Percentiles rank a stretch among this genome's conserved stretches.
These are phyloP conservation scores for Neofusicoccum sp. DNA, from an alignment of 2,329 filamentous ascomycete species.

Conservation along the genomic window DNA sequence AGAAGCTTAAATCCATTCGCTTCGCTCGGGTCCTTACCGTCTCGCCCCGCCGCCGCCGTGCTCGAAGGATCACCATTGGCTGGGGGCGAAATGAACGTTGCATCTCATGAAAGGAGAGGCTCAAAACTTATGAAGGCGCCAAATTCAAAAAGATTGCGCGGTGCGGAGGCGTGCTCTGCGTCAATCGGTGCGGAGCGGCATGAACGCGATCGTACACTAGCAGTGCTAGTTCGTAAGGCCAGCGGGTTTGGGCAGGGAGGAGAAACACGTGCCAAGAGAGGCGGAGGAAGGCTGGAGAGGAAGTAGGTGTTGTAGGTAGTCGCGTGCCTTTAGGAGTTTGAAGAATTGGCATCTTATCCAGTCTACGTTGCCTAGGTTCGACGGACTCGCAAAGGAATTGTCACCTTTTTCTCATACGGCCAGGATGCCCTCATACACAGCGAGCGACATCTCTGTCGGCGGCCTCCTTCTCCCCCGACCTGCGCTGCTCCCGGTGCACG, in stretches of 20 bases:
- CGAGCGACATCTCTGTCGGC: neutral
- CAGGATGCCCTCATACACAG: too few relatives aligned
- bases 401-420: too few relatives aligned
- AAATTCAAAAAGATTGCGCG: neutral
- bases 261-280: neutral
- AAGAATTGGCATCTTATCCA: neutral
- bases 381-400: neutral
- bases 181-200: neutral
- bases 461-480: neutral
- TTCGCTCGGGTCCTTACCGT: neutral
- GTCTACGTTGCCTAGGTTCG: neutral
- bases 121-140: neutral
- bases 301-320: neutral
- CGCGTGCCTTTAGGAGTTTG: neutral
- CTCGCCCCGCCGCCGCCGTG: neutral
- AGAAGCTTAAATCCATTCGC: conserved; percentile 7
- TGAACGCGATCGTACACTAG: neutral
- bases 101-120: neutral
- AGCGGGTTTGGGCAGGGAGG: neutral
- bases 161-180: neutral
- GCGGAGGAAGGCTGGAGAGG: neutral
- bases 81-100: neutral
- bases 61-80: neutral
- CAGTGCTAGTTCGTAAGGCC: neutral
- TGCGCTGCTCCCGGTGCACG: neutral